A percentile compares a stretch with the other conserved stretches of the same genome.
phyloP scores from a whole-genome alignment of 805 yeast species.

The Wickerhamiella lipophila region DNA sequence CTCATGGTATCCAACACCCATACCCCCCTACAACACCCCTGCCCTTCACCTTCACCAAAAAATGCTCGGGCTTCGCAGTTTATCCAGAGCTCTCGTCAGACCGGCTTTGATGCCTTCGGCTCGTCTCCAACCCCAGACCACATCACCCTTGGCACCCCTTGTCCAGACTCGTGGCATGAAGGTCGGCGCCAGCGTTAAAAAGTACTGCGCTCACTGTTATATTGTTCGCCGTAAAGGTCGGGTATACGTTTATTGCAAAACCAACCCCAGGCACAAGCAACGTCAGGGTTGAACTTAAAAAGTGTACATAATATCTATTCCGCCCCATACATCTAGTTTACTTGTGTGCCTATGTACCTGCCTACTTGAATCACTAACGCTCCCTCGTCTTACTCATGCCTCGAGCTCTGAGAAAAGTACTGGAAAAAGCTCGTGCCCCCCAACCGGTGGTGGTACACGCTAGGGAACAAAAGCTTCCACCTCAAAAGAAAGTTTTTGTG shows the following conservation, averaged over 20 bases:
- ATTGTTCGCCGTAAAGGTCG: slow-evolving; percentile 91
- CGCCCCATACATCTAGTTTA: too few species aligned
- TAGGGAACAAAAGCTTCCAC: neutral
- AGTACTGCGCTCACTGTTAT: slow-evolving; percentile 82
- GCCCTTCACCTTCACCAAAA: neutral
- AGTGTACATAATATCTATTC: neutral
- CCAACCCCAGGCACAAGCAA: slow-evolving; percentile 88
- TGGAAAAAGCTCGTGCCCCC: slow-evolving; percentile 20
- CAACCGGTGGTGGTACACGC: slow-evolving; percentile 16
- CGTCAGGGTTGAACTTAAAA: slow-evolving; percentile 42
- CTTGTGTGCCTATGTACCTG: too few species aligned
- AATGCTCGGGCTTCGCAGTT: slow-evolving; percentile 9
- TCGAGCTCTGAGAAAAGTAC: slow-evolving; percentile 19
- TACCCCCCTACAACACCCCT: neutral
- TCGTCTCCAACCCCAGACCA: slow-evolving; percentile 6
- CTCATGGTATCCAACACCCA: neutral
- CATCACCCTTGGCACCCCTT: slow-evolving; percentile 1
- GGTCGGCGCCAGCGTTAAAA: slow-evolving; percentile 85
- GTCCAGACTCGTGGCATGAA: slow-evolving; percentile 58
- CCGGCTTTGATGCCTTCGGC: slow-evolving; percentile 2
- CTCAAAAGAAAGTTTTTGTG: slow-evolving; percentile 13
- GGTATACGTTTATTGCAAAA: slow-evolving; percentile 83
- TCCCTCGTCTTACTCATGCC: slow-evolving; percentile 16
- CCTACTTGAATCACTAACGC: too few species aligned
- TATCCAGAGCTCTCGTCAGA: slow-evolving; percentile 1